These are phyloP conservation scores for Pascua sp. DNA, from an alignment of 1,284 basidiomycete genomes.

Conservation along the genomic window DNA sequence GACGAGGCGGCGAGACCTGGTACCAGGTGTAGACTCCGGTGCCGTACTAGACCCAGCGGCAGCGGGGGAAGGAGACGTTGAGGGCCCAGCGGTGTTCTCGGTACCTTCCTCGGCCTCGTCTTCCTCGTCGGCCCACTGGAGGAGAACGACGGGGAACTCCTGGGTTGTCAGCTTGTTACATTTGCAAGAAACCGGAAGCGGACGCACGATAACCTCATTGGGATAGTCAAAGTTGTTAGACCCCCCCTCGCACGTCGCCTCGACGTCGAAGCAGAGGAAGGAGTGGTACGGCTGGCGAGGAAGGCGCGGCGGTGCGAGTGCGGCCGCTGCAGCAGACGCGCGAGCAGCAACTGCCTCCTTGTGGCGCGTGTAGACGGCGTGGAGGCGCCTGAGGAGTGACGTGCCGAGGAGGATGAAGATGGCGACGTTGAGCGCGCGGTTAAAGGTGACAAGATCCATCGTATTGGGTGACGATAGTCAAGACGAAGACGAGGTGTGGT, in stretches of 20 bases:
- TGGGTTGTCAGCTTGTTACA: conserved; percentile 13
- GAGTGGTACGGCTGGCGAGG: conserved; percentile 39
- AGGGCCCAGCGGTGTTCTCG: background rate
- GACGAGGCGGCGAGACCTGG: conserved; percentile 15
- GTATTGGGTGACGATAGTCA: too few relatives aligned
- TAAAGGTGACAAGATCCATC: too few relatives aligned
- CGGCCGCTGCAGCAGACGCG: background rate
- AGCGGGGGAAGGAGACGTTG: background rate
- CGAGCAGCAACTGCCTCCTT: conserved; percentile 1
- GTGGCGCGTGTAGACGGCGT: conserved; percentile 16
- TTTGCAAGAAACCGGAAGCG: too few relatives aligned
- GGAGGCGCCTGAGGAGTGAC: conserved; percentile 16
- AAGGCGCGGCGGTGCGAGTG: background rate
- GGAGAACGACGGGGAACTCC: conserved; percentile 62
- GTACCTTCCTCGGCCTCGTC: conserved; percentile 32
- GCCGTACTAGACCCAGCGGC: too few relatives aligned
- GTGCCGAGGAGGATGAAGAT: conserved; percentile 4
- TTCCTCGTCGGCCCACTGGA: conserved; percentile 72
- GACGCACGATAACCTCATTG: conserved; percentile 86
- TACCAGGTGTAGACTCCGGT: too few relatives aligned
- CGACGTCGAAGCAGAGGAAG: conserved; percentile 60
- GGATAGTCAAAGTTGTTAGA: conserved; percentile 65
- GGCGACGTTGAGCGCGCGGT: too few relatives aligned
- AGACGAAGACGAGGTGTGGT: too few relatives aligned
- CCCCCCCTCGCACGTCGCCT: conserved; percentile 75